phyloP scores from a whole-genome alignment of 257 asterid genomes.

The Nicotiana sylvestris region DNA sequence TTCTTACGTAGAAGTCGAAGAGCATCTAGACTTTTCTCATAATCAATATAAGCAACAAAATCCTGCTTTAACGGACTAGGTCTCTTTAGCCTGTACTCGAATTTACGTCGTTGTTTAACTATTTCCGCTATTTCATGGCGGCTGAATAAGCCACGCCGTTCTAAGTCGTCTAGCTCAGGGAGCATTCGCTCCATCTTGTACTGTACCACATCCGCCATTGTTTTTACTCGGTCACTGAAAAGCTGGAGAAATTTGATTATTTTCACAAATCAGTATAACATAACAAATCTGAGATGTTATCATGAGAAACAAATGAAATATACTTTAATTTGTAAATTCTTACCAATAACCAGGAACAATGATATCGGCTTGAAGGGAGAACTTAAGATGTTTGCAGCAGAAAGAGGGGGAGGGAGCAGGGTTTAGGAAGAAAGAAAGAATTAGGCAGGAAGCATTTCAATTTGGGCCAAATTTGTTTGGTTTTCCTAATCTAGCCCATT shows the following conservation, averaged over 20 bases:
- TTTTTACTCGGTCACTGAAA: not conserved
- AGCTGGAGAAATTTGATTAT: not conserved
- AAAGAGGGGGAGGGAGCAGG: not conserved
- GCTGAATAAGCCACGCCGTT: conserved; percentile 67
- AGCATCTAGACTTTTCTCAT: conserved; percentile 72
- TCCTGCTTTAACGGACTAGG: conserved; percentile 81
- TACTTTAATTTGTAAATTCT: not conserved
- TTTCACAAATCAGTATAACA: not conserved
- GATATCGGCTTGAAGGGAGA: too few relatives aligned
- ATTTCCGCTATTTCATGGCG: conserved; percentile 78
- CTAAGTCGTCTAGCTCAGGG: conserved; percentile 77
- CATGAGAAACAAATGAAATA: not conserved
- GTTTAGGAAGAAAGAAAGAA: not conserved
- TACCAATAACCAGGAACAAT: not conserved
- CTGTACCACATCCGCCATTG: conserved; percentile 91
- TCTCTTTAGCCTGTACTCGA: conserved; percentile 91
- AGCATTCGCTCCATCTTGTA: conserved; percentile 92
- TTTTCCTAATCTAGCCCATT: not conserved
- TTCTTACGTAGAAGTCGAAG: conserved; percentile 70
- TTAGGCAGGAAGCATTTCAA: not conserved
- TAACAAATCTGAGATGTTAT: not conserved
- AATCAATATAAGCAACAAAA: conserved; percentile 63
- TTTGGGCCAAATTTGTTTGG: not conserved
- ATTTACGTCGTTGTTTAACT: conserved; percentile 84
- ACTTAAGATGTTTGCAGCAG: not conserved